phyloP scores from a whole-genome alignment of 208 protist species.

The Acanthamoeba lenticulata region DNA sequence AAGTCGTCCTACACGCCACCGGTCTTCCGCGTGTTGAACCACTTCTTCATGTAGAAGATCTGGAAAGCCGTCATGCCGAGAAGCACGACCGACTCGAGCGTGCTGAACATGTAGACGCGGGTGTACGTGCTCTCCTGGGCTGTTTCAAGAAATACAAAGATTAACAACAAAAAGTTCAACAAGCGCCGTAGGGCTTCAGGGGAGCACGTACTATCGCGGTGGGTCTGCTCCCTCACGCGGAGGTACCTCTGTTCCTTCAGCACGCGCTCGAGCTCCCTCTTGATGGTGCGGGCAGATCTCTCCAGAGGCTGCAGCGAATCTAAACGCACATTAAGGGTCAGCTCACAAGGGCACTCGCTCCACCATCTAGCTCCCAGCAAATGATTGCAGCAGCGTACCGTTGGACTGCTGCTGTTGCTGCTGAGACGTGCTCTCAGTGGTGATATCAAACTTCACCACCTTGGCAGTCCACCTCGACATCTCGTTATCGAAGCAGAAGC shows the following conservation, averaged over 20 bases:
- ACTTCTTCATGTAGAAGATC: conserved; percentile 67
- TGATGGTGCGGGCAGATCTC: neutral
- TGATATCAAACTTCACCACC: conserved; percentile 28
- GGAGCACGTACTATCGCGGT: conserved; percentile 12
- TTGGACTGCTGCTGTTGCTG: neutral
- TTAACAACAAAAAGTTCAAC: neutral
- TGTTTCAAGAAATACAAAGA: neutral
- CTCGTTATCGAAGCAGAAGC: conserved; percentile 40
- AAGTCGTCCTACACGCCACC: neutral
- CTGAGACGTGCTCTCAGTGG: neutral
- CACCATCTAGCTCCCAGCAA: neutral
- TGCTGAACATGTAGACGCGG: conserved; percentile 60
- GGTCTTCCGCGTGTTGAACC: conserved; percentile 58
- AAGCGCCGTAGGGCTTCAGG: neutral
- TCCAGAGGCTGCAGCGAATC: neutral
- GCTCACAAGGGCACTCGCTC: neutral
- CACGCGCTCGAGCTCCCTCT: neutral
- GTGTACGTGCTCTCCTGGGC: conserved; percentile 55
- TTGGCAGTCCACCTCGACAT: conserved; percentile 39
- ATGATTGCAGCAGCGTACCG: neutral
- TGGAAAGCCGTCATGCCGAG: conserved; percentile 26
- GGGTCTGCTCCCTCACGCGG: neutral
- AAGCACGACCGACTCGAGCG: conserved; percentile 20
- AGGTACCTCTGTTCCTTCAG: conserved; percentile 38
- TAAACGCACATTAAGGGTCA: neutral